Conservation (phyloP, 306 rosid genomes). For the Carpinus fangiana region DNA sequence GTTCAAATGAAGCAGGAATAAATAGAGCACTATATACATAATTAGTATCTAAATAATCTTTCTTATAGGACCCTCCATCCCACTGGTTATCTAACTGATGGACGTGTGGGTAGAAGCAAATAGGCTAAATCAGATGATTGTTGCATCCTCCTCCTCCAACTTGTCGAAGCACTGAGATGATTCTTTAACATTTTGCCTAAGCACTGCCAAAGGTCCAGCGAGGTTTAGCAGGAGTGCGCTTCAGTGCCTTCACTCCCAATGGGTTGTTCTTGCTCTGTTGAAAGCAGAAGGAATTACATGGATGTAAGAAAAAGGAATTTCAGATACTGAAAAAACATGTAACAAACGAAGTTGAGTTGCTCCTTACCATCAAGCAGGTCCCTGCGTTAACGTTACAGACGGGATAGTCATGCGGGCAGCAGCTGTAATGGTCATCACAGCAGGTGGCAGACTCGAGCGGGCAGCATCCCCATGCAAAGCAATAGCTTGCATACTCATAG, state of each 20-base stretch:
- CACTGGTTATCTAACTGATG: constrained; percentile 22
- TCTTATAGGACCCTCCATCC: constrained; percentile 30
- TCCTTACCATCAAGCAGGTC: constrained; percentile 58
- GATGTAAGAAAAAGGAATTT: constrained; percentile 1
- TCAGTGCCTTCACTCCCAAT: constrained; percentile 80
- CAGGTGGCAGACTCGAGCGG: constrained; percentile 92
- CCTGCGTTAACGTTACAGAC: constrained; percentile 59
- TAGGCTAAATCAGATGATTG: background rate
- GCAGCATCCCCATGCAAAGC: constrained; percentile 92
- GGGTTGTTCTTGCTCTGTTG: constrained; percentile 73
- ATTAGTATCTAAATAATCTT: constrained; percentile 36
- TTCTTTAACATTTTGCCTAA: constrained; percentile 28
- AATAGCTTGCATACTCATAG: constrained; percentile 41
- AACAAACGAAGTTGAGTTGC: background rate
- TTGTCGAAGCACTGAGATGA: constrained; percentile 3
- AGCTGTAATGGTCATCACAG: constrained; percentile 85
- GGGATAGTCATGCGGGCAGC: constrained; percentile 88
- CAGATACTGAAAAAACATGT: background rate
- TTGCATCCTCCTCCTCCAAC: too few species aligned
- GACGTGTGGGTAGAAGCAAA: constrained; percentile 23
- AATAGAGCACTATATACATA: constrained; percentile 51
- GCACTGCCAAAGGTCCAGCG: constrained; percentile 51
- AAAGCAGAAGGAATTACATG: constrained; percentile 11
- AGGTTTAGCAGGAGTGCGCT: constrained; percentile 63
- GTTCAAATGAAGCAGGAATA: constrained; percentile 30